These are phyloP conservation scores for Hibiscus tridactylites DNA, from an alignment of 345 rosid species.

Conservation along the genomic window DNA sequence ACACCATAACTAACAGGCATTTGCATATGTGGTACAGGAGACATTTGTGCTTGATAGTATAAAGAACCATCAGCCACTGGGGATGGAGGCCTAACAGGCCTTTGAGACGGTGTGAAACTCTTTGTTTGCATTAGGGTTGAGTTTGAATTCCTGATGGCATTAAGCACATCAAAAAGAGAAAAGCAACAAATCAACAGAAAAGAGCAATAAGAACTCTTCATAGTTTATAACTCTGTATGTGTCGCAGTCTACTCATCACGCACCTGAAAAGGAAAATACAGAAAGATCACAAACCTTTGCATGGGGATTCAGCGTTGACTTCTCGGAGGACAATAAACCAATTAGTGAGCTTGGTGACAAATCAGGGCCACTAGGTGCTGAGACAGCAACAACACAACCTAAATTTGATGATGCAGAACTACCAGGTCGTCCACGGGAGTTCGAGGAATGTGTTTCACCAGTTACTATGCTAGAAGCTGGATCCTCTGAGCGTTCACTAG, in stretches of 20 bases:
- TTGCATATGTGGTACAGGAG: conserved; percentile 54
- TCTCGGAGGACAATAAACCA: conserved; percentile 73
- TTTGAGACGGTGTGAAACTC: conserved; percentile 60
- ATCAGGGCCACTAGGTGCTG: conserved; percentile 44
- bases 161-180: not conserved
- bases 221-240: not conserved
- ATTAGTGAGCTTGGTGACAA: conserved; percentile 79
- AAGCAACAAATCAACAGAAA: not conserved
- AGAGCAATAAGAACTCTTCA: not conserved
- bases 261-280: not conserved
- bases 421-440: conserved; percentile 41
- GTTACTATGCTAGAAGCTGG: conserved; percentile 30
- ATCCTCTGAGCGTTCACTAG: conserved; percentile 33
- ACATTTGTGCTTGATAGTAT: conserved; percentile 44
- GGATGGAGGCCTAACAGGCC: conserved; percentile 50
- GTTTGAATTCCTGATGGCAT: conserved; percentile 71
- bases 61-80: conserved; percentile 53
- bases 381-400: conserved; percentile 31
- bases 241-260: not conserved
- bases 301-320: conserved; percentile 65
- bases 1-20: conserved; percentile 69
- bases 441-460: conserved; percentile 30
- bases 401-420: conserved; percentile 58
- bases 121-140: conserved; percentile 91
- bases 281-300: conserved; percentile 57